A percentile compares a stretch with the other conserved stretches of the same genome.
phyloP scores from a whole-genome alignment of 805 yeast genomes.

The Candida arabinofermentans region DNA sequence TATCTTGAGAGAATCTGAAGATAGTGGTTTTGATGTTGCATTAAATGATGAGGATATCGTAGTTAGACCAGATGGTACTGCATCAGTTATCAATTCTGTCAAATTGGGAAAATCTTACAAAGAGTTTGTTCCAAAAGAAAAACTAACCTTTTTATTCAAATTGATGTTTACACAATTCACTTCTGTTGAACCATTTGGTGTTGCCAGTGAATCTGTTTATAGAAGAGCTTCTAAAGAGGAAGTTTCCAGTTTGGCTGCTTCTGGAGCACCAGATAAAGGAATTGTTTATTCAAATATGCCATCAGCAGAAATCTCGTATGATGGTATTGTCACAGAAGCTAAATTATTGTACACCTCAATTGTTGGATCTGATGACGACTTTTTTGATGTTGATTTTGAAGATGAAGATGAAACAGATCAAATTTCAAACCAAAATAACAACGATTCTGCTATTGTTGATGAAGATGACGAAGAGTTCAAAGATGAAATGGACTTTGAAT shows the following conservation, averaged over 20 bases:
- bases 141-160: constrained; percentile 57
- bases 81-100: constrained; percentile 72
- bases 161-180: constrained; percentile 59
- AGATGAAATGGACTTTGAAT: constrained; percentile 37
- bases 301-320: constrained; percentile 83
- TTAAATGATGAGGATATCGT: constrained; percentile 51
- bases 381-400: constrained; percentile 93
- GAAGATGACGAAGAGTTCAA: constrained; percentile 32
- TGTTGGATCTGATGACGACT: constrained; percentile 93
- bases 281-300: constrained; percentile 59
- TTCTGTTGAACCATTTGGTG: constrained; percentile 52
- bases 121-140: constrained; percentile 79
- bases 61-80: constrained; percentile 48
- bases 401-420: constrained; percentile 69
- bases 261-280: constrained; percentile 43
- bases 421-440: constrained; percentile 2
- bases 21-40: constrained; percentile 50
- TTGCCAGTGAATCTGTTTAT: constrained; percentile 40
- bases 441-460: constrained; percentile 35
- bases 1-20: constrained; percentile 73
- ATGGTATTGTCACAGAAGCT: constrained; percentile 83
- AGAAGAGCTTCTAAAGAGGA: constrained; percentile 25
- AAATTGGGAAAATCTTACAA: constrained; percentile 82
- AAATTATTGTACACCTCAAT: constrained; percentile 68
- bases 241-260: constrained; percentile 6